Evolutionary conservation across 2,329 filamentous ascomycete species (phyloP), one percentile per base, ranked within the genome.

Genomic region (Neopestalotiopsis sp.): DNA sequence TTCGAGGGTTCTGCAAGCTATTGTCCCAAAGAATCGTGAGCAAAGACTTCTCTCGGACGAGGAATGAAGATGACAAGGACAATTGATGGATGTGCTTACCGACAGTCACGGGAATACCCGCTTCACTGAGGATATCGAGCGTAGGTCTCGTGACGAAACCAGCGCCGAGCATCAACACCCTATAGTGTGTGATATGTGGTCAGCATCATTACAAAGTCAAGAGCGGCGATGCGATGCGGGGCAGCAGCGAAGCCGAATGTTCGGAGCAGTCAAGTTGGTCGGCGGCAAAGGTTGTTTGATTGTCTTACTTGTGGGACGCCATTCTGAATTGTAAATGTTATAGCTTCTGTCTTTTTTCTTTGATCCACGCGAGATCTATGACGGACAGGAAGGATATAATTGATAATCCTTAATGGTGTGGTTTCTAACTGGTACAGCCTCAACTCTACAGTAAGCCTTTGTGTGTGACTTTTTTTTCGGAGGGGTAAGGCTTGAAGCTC

Each of bases 1-100:
- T 75, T 91, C 89, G 68, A 97, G 87, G 59, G 92, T 95, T 80
- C 94, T 87, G 88, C 94, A 97, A 75, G 94, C 93, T 62, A 20
- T 34, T 10, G 58, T 28, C 17, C 34, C 30, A 61, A 42, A 38
- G 58, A 56, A 17, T 9, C 65, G 68, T 70, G 65, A 67, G 38
- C 58, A 59, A n/a, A 58, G 24, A 28, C 24, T 28, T 28, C 24
- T 28, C 24, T 28, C 24, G 24, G 24, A 28, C 24, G 24, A 28
- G 24, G 24, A 28, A 28, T 28, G 24, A 28, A 28, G 24, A 28
- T 59, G 20, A 14, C 57, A 28, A 28, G 57, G n/a, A 5, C n/a
- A 59, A 42, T 13, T 7, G 24, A 28, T 28, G 24, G 24, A 28
- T 28, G 32, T 34, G 49, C 45, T 65, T 84, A 90, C 89, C 89